Base-by-base conservation (phyloP, 2,329 filamentous ascomycete species). In the Fusarium staphyleae region DNA sequence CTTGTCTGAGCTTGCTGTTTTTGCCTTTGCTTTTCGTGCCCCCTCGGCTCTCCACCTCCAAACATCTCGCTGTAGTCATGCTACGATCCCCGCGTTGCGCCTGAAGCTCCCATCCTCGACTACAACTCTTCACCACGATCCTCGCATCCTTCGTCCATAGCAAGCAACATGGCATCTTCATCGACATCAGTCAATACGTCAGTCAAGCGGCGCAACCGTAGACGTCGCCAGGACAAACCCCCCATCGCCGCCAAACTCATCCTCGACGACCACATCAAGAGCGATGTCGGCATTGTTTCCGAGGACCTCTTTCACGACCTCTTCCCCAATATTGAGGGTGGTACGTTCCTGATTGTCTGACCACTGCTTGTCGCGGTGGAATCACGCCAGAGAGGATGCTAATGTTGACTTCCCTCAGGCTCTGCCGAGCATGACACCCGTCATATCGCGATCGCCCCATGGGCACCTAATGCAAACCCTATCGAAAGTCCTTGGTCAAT, bases 301-400 rank as follows among this genome's bases (percentile, higher is more conserved):
- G 88, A 91, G 67, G 91, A 96, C 72, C 81, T 99, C 44, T 91
- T 93, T 67, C 79, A 82, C 39, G 89, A 96, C 69, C 81, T 98
- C 44, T 92, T 96, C 75, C 87, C 90, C 57, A 77, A 85, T 65
- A 68, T 82, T 65, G 74, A 75, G 62, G 67, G 78, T 69, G 72
- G 83, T 86, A 71, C 73, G 82, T 79, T 18, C 28, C 26, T 39
- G 4, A 14, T 12, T 28, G 5, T 30, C 24, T 35, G 30, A 14
- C 30, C 14, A 12, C 19, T 33, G 33, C 22, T 24, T 4, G 4
- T 22, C 30, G 39, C 37, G 24, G 34, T 24, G 22, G 32, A n/a
- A n/a, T 5, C 14, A 33, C 30, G 37, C 43, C 24, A 35, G 14
- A 16, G 15, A 46, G 42, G 41, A 49, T 48, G 15, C 52, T 55